phyloP scores from a whole-genome alignment of 805 yeast species.

The Candida insectalens region DNA sequence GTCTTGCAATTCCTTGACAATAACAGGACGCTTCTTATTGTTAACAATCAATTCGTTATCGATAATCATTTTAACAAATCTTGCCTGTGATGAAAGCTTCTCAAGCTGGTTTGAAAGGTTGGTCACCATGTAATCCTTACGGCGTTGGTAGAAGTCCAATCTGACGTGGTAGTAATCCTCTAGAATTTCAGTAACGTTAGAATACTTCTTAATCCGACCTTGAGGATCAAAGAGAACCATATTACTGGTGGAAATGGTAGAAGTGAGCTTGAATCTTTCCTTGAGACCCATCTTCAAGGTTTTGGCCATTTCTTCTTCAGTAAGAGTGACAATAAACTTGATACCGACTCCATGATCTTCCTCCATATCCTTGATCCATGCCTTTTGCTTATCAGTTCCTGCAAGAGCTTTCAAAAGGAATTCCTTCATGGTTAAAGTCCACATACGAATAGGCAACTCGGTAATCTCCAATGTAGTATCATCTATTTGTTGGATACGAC shows the following conservation, averaged over 20 bases:
- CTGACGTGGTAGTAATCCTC: constrained; percentile 80
- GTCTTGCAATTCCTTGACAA: constrained; percentile 53
- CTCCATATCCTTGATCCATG: constrained; percentile 92
- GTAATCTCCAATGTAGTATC: constrained; percentile 78
- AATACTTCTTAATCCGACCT: constrained; percentile 81
- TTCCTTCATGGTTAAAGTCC: constrained; percentile 91
- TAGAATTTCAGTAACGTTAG: constrained; percentile 64
- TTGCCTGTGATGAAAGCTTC: constrained; percentile 71
- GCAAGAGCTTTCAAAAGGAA: constrained; percentile 62
- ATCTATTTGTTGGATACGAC: constrained; percentile 73
- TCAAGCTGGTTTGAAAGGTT: constrained; percentile 67
- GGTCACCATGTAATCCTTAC: constrained; percentile 72
- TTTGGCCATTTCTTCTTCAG: constrained; percentile 76
- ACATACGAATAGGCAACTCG: constrained; percentile 83
- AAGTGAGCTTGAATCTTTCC: constrained; percentile 71
- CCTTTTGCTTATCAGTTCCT: constrained; percentile 62
- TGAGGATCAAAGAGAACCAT: constrained; percentile 94
- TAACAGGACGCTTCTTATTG: constrained; percentile 58
- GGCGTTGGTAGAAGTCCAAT: constrained; percentile 79
- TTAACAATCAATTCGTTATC: constrained; percentile 61
- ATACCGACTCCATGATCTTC: constrained; percentile 86
- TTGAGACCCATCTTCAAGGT: constrained; percentile 66
- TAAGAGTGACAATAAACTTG: constrained; percentile 65
- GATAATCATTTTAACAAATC: constrained; percentile 85
- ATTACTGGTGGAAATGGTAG: constrained; percentile 63